Evolutionary conservation across 306 rosid genomes (phyloP).

Genomic region (Medicago lupulina): DNA sequence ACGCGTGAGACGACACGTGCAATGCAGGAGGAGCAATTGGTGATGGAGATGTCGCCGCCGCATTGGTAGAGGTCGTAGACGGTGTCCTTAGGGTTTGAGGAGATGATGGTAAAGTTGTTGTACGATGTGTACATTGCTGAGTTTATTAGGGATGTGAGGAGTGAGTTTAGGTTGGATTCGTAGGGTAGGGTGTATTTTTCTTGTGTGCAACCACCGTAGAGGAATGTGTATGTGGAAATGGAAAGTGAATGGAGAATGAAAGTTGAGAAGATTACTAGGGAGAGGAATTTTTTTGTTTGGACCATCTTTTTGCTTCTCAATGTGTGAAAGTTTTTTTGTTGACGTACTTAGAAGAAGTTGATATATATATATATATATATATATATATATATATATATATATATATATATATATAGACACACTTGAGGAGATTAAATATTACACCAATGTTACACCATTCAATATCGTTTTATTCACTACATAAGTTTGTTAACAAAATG

Average conservation of each 20-base stretch:
- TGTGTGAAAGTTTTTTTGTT: background rate
- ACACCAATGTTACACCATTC: too few species aligned
- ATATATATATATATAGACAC: too few species aligned
- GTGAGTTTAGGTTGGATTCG: constrained; percentile 83
- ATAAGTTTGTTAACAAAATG: too few species aligned
- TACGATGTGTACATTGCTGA: constrained; percentile 88
- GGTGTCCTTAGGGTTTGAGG: constrained; percentile 54
- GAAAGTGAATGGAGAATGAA: constrained; percentile 15
- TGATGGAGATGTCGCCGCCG: constrained; percentile 90
- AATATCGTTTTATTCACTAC: too few species aligned
- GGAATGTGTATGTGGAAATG: constrained; percentile 57
- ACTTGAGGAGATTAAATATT: too few species aligned
- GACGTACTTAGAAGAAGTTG: too few species aligned
- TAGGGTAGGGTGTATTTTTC: constrained; percentile 62
- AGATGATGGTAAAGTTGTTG: constrained; percentile 78
- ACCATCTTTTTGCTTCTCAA: constrained; percentile 30
- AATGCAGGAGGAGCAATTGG: constrained; percentile 77
- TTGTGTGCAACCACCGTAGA: constrained; percentile 88
- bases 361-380: too few species aligned
- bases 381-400: too few species aligned
- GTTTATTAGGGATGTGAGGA: constrained; percentile 85
- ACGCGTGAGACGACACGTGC: constrained; percentile 56
- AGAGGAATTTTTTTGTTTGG: constrained; percentile 2
- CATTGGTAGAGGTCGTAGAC: constrained; percentile 86
- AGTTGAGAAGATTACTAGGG: background rate